Evolutionary conservation across 495 filamentous ascomycete species (phyloP), one percentile per base, ranked within the genome.

Genomic region (Aspergillus olivimuriae): DNA sequence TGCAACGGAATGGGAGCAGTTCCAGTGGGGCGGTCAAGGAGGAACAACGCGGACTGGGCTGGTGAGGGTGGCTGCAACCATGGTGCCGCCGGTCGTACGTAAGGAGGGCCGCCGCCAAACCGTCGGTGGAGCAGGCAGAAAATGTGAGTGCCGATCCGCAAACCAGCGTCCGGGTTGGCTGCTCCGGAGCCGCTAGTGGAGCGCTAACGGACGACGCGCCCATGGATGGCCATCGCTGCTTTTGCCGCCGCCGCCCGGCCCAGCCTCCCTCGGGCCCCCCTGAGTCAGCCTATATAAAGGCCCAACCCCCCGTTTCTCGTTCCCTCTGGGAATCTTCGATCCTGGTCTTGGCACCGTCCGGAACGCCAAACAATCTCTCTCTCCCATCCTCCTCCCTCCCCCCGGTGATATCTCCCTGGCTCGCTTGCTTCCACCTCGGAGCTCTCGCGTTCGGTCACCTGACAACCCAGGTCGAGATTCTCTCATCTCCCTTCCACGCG

Each of bases 261-360:
- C 61, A 66, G 64, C 53, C 65, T 58, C 64, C 57, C 64, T 62
- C 65, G 49, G 52, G 49, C 34, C 41, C 52, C 54, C 44, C 54
- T 63, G 64, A 64, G 41, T 68, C 65, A 65, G 59, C 60, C 62
- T 70, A 73, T 73, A 69, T 63, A 70, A 70, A 61, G 66, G 50
- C 51, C 58, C 64, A 62, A 61, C 60, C 67, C 69, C 67, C 69
- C 67, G 59, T 64, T 59, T 62, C 56, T 55, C 48, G 24, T 22
- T 21, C 32, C 39, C 38, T 51, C 42, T 47, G 57, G 54, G 53
- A 58, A 60, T 60, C 66, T 54, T 58, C 55, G 57, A 51, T 63
- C 52, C 60, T 62, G 69, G 65, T 72, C 69, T 72, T 72, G 69
- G 69, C 69, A 71, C 58, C 56, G 50, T 60, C 60, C 60, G 61